phyloP scores from a whole-genome alignment of 176 grass and related monocot genomes.

The Olyra latifolia region DNA sequence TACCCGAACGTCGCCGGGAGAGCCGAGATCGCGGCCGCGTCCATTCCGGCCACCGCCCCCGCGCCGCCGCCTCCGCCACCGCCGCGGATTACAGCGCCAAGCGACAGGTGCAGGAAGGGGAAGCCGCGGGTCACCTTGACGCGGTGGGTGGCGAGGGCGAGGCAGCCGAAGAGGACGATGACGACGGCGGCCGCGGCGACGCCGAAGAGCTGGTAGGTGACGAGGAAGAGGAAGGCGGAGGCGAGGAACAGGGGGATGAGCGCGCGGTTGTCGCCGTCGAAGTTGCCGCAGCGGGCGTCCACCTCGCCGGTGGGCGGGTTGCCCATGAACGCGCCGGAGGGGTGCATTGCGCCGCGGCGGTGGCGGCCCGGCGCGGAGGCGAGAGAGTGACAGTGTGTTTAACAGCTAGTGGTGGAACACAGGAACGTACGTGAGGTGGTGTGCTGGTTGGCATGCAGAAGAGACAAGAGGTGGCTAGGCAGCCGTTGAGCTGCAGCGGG shows the following conservation, averaged over 20 bases:
- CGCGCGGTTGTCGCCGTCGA: not conserved
- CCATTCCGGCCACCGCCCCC: not conserved
- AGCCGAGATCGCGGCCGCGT: conserved; percentile 21
- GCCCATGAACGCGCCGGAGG: not conserved
- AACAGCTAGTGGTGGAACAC: no score
- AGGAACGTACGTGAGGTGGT: conserved; percentile 15
- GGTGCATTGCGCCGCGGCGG: no score
- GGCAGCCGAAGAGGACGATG: not conserved
- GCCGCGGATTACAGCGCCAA: no score
- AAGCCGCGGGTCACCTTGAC: conserved; percentile 13
- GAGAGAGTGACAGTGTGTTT: no score
- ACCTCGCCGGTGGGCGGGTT: not conserved
- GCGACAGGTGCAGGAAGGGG: conserved; percentile 30
- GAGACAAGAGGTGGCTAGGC: no score
- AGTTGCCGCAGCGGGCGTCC: not conserved
- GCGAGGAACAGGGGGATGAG: conserved; percentile 7
- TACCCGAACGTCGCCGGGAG: conserved; percentile 27
- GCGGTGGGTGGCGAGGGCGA: not conserved
- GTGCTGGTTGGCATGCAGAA: not conserved
- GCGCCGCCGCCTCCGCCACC: not conserved
- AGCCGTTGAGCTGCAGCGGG: no score
- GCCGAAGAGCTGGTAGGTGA: conserved; percentile 29
- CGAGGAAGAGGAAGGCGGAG: conserved; percentile 22
- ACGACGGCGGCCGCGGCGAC: not conserved
- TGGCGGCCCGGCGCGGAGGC: no score